Evolutionary conservation across 1,139 yeast genomes (phyloP).

Genomic region (Lodderomyces oxycetoniae): DNA sequence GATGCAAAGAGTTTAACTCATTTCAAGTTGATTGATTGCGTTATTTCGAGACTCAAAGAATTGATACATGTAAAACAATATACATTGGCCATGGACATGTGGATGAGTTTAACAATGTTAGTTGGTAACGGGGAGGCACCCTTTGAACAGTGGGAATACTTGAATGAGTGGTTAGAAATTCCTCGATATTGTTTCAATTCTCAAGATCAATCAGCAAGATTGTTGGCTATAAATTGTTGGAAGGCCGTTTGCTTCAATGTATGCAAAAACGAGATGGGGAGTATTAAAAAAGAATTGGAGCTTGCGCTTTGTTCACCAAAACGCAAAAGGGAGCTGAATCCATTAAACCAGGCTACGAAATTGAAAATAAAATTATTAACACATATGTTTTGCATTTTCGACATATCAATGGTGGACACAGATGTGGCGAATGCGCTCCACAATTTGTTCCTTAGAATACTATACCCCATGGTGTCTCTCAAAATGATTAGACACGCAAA

Average conservation of each 20-base stretch:
- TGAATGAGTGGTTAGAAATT: constrained; percentile 32
- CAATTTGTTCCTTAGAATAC: constrained; percentile 26
- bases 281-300: constrained; percentile 19
- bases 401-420: constrained; percentile 19
- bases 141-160: constrained; percentile 31
- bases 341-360: constrained; percentile 8
- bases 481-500: constrained; percentile 19
- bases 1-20: constrained; percentile 7
- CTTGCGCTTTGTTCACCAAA: too few species aligned
- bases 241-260: constrained; percentile 33
- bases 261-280: constrained; percentile 31
- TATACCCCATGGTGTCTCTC: constrained; percentile 31
- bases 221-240: constrained; percentile 34
- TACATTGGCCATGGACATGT: constrained; percentile 39
- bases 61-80: constrained; percentile 24
- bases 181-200: constrained; percentile 29
- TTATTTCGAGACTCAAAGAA: constrained; percentile 23
- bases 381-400: constrained; percentile 25
- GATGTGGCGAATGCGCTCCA: constrained; percentile 31
- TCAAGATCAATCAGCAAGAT: constrained; percentile 22
- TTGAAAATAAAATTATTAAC: constrained; percentile 28
- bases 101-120: constrained; percentile 38
- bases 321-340: neutral
- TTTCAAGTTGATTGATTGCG: constrained; percentile 20
- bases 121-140: constrained; percentile 17